These are phyloP conservation scores for Zasmidium angulare DNA, from an alignment of 2,329 filamentous ascomycete species.

Conservation along the genomic window DNA sequence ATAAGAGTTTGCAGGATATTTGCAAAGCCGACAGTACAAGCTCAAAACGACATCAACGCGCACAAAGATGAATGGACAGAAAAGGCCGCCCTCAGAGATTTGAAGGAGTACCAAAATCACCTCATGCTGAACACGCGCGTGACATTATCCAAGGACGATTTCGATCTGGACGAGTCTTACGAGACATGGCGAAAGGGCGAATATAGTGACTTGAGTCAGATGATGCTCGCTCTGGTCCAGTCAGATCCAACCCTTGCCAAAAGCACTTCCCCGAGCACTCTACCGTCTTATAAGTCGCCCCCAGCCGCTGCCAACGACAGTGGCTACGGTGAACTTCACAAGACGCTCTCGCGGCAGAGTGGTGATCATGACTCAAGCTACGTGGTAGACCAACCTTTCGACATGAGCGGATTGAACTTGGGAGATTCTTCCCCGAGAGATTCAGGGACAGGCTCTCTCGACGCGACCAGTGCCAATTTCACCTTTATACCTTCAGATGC, in stretches of 20 bases:
- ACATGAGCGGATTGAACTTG: slow-evolving; percentile 65
- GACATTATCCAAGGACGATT: slow-evolving; percentile 80
- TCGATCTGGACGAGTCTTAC: slow-evolving; percentile 85
- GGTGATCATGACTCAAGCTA: slow-evolving; percentile 48
- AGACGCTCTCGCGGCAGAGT: slow-evolving; percentile 48
- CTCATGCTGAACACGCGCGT: slow-evolving; percentile 75
- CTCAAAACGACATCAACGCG: slow-evolving; percentile 83
- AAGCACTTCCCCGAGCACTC: slow-evolving; percentile 58
- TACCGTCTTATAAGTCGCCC: slow-evolving; percentile 28
- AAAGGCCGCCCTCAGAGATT: slow-evolving; percentile 82
- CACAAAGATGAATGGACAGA: slow-evolving; percentile 84
- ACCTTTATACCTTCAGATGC: slow-evolving; percentile 88
- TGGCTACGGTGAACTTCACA: slow-evolving; percentile 43
- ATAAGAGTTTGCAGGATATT: slow-evolving; percentile 86
- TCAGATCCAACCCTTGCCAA: slow-evolving; percentile 83
- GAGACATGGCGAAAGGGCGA: slow-evolving; percentile 91
- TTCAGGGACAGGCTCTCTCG: slow-evolving; percentile 28
- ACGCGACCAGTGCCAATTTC: slow-evolving; percentile 54
- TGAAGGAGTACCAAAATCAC: slow-evolving; percentile 90
- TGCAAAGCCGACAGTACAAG: slow-evolving; percentile 72
- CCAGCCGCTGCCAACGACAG: slow-evolving; percentile 25
- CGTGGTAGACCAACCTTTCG: slow-evolving; percentile 66
- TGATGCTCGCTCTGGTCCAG: slow-evolving; percentile 88
- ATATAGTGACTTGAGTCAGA: slow-evolving; percentile 79
- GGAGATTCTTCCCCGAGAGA: slow-evolving; percentile 47